Percentiles rank a stretch among this genome's conserved stretches.
Conservation (phyloP, 768 basidiomycete species). For the Cubamyces lactineus region DNA sequence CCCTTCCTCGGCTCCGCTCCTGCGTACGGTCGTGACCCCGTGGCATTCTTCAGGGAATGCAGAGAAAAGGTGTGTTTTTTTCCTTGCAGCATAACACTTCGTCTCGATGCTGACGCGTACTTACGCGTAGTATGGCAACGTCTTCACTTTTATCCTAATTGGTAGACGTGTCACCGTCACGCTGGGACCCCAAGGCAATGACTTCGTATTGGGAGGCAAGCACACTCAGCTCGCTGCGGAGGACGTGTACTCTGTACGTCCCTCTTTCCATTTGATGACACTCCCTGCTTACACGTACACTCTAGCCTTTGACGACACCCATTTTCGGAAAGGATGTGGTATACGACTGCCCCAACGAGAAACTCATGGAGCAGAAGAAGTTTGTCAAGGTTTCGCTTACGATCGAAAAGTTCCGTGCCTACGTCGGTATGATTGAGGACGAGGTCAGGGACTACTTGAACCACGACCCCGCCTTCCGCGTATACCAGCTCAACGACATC, state of each 20-base stretch:
- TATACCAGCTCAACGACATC: slow-evolving; percentile 64
- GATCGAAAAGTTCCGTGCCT: slow-evolving; percentile 86
- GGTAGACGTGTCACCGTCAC: slow-evolving; percentile 92
- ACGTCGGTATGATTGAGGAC: slow-evolving; percentile 56
- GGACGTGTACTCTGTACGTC: slow-evolving; percentile 89
- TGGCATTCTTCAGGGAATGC: slow-evolving; percentile 82
- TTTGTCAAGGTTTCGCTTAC: slow-evolving; percentile 97
- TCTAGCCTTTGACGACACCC: slow-evolving; percentile 86
- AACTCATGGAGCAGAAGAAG: slow-evolving; percentile 99
- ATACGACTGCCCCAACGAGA: slow-evolving; percentile 94
- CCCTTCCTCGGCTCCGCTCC: slow-evolving; percentile 91
- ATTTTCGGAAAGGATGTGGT: slow-evolving; percentile 98
- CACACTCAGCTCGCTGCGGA: slow-evolving; percentile 91
- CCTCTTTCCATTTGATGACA: not conserved
- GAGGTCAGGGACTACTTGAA: slow-evolving; percentile 64
- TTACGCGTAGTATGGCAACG: slow-evolving; percentile 77
- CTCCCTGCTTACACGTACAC: not conserved
- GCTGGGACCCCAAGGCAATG: slow-evolving; percentile 89
- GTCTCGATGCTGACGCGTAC: not conserved
- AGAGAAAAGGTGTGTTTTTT: slow-evolving; percentile 71
- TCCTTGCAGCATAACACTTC: not conserved
- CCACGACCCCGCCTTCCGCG: slow-evolving; percentile 63
- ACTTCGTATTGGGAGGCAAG: slow-evolving; percentile 94
- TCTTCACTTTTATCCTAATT: slow-evolving; percentile 94
- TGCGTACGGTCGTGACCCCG: slow-evolving; percentile 89